phyloP scores from a whole-genome alignment of 768 basidiomycete genomes.

The Leccinum fibrillosum region DNA sequence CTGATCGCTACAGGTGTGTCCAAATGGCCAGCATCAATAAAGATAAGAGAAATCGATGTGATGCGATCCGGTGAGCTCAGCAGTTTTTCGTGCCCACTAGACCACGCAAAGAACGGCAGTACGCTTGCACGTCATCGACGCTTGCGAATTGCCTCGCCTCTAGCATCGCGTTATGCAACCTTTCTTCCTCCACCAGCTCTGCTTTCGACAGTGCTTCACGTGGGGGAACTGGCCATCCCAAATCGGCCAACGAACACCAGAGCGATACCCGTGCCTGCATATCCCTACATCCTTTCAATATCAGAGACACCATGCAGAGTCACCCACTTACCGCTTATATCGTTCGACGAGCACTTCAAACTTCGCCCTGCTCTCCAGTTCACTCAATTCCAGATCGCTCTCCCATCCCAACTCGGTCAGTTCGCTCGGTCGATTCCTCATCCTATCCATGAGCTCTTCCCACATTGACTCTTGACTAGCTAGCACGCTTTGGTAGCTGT shows the following conservation, averaged over 20 bases:
- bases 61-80: slow-evolving; percentile 7
- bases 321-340: slow-evolving; percentile 46
- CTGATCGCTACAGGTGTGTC: not conserved
- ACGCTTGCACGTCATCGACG: slow-evolving; percentile 48
- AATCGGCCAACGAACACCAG: slow-evolving; percentile 58
- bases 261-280: slow-evolving; percentile 62
- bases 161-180: slow-evolving; percentile 57
- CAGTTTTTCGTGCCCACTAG: slow-evolving; percentile 55
- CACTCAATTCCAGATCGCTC: slow-evolving; percentile 58
- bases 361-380: slow-evolving; percentile 51
- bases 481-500: slow-evolving; percentile 57
- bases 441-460: slow-evolving; percentile 64
- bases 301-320: not conserved
- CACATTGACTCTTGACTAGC: slow-evolving; percentile 76
- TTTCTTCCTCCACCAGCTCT: slow-evolving; percentile 65
- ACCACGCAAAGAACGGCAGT: slow-evolving; percentile 58
- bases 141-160: slow-evolving; percentile 53
- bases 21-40: not conserved
- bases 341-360: slow-evolving; percentile 60
- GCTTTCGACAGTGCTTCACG: slow-evolving; percentile 66
- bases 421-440: slow-evolving; percentile 53
- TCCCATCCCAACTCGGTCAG: slow-evolving; percentile 67
- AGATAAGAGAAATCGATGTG: not conserved
- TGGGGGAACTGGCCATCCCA: slow-evolving; percentile 58
- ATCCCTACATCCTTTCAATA: slow-evolving; percentile 40